Evolutionary conservation across 345 rosid species (phyloP), one percentile per base, ranked within the genome.

Genomic region (Trapa incisa): DNA sequence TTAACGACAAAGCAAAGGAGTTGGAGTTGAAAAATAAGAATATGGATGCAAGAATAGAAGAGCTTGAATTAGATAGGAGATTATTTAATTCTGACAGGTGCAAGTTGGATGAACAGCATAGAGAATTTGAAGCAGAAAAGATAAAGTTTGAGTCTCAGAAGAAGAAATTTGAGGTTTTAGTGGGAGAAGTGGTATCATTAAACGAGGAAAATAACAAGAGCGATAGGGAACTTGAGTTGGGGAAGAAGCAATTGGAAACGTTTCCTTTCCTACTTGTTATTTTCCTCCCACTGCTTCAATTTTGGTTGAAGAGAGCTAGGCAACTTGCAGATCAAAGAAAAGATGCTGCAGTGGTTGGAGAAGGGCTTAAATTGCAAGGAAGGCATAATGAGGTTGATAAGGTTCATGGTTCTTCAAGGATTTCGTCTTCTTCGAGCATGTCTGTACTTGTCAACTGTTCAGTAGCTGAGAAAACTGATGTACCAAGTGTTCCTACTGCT

Each of bases 191-290:
- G 47, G 76, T 74, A 53, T 71, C 61, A 65, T 75, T 48, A 39
- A 72, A 66, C 66, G 73, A 64, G 72, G 66, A 77, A 65, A 64
- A 73, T 9, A 57, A 75, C 61, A 35, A 75, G 71, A 43, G 67
- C 41, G 64, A 57, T 45, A 65, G 43, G 36, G 42, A 67, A 37
- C 29, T 78, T 42, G 79, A 78, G 37, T 47, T n/a, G 57, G 68
- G 62, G 54, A 72, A 65, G 70, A 75, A 41, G 14, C 67, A 70
- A 58, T 39, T 73, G 33, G 68, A 75, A 41, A 22, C 29, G 29
- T 22, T 22, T 22, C 29, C 29, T 22, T 22, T 22, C 29, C 29
- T 22, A 22, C 29, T 22, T 22, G 29, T 22, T 22, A 22, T 22
- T 22, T 22, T 22, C 29, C 29, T 22, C 29, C 29, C 29, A 22